Evolutionary conservation across 2,329 filamentous ascomycete genomes (phyloP).

Genomic region (Sporothrix sp.): DNA sequence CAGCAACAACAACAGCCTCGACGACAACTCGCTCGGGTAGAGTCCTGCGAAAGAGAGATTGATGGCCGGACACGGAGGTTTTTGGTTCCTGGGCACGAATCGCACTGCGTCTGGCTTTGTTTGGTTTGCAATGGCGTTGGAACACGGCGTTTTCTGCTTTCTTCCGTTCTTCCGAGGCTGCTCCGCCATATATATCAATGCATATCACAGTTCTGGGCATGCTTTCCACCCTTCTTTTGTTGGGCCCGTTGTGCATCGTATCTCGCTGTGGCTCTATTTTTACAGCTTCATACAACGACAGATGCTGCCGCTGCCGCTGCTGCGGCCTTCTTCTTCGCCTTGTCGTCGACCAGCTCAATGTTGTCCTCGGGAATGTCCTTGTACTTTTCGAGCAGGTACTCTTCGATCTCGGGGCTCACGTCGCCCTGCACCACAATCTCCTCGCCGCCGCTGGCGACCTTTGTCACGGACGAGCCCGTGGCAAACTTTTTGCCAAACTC

Average conservation of each 20-base stretch:
- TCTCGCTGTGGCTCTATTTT: too few relatives aligned
- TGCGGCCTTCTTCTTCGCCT: conserved; percentile 72
- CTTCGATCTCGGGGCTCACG: conserved; percentile 86
- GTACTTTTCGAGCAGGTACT: conserved; percentile 84
- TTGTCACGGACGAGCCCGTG: conserved; percentile 85
- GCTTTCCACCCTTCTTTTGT: not conserved
- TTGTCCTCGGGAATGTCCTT: conserved; percentile 89
- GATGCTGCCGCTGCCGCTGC: conserved; percentile 16
- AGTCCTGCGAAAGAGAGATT: conserved; percentile 46
- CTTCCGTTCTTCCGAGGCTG: not conserved
- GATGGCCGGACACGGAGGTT: conserved; percentile 11
- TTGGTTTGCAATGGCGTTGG: too few relatives aligned
- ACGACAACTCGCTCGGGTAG: conserved; percentile 36
- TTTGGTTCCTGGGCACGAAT: not conserved
- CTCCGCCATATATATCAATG: not conserved
- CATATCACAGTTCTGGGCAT: not conserved
- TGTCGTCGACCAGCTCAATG: conserved; percentile 89
- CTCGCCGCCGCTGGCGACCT: conserved; percentile 74
- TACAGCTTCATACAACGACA: not conserved
- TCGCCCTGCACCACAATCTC: conserved; percentile 98
- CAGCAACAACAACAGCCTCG: conserved; percentile 20
- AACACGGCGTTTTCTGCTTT: not conserved
- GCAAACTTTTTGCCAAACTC: conserved; percentile 98
- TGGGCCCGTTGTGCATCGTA: too few relatives aligned
- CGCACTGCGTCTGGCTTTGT: not conserved